Percentiles rank a stretch among this genome's conserved stretches.
Conservation (phyloP, 495 filamentous ascomycete species). For the Ascobolus immersus region DNA sequence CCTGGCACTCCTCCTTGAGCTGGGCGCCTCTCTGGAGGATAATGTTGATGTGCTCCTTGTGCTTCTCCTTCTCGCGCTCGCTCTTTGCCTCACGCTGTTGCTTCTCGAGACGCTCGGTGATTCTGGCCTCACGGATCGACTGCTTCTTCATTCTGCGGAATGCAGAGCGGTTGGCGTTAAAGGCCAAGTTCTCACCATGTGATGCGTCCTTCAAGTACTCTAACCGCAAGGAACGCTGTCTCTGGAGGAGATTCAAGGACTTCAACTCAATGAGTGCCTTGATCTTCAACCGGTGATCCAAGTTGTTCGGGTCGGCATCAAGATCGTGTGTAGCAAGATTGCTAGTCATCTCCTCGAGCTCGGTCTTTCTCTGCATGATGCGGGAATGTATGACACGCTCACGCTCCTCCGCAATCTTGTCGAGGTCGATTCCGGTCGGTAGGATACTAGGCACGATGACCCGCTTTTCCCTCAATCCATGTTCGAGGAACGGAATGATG, state of each 20-base stretch:
- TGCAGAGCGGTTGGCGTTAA: conserved; percentile 69
- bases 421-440: conserved; percentile 63
- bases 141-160: conserved; percentile 94
- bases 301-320: conserved; percentile 33
- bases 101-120: conserved; percentile 96
- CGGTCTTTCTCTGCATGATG: conserved; percentile 53
- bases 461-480: conserved; percentile 42
- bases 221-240: conserved; percentile 63
- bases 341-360: conserved; percentile 55
- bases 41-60: conserved; percentile 58
- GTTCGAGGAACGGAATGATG: conserved; percentile 50
- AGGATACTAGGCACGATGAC: conserved; percentile 62
- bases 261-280: conserved; percentile 86
- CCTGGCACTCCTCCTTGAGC: conserved; percentile 29
- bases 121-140: conserved; percentile 76
- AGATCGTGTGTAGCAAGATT: conserved; percentile 69
- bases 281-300: conserved; percentile 46
- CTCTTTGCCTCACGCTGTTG: conserved; percentile 90
- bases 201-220: conserved; percentile 71
- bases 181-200: conserved; percentile 76
- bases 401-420: conserved; percentile 55
- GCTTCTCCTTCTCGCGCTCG: conserved; percentile 84
- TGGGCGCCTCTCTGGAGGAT: conserved; percentile 45
- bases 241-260: conserved; percentile 51
- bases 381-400: conserved; percentile 75